These are phyloP conservation scores for Botrytis tulipae DNA, from an alignment of 2,329 filamentous ascomycete species.

Conservation along the genomic window DNA sequence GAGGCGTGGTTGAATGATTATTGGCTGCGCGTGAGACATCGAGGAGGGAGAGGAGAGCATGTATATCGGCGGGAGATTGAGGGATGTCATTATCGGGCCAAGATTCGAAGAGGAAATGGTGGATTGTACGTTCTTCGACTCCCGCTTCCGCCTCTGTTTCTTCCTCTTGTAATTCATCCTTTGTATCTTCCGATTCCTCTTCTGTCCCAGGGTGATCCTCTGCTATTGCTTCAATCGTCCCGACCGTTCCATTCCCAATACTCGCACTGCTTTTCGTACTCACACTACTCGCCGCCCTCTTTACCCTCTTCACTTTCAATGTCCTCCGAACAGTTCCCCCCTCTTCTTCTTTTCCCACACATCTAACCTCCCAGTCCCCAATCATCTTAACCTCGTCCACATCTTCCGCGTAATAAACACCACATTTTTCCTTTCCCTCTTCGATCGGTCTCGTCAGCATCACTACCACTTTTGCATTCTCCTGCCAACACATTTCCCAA, in stretches of 20 bases:
- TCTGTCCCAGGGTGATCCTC: neutral
- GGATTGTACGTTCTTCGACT: slow-evolving; percentile 21
- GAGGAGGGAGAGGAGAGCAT: slow-evolving; percentile 22
- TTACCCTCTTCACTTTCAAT: slow-evolving; percentile 12
- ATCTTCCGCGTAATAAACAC: slow-evolving; percentile 24
- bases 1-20: slow-evolving; percentile 12
- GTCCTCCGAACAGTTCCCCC: slow-evolving; percentile 22
- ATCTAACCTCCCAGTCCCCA: slow-evolving; percentile 22
- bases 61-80: slow-evolving; percentile 21
- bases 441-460: slow-evolving; percentile 27
- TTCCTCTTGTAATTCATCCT: neutral
- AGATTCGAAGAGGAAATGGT: slow-evolving; percentile 26
- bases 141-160: neutral
- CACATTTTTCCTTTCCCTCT: slow-evolving; percentile 24
- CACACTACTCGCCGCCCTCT: neutral
- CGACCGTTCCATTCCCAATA: neutral
- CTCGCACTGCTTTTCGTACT: neutral
- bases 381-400: slow-evolving; percentile 22
- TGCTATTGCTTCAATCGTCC: neutral
- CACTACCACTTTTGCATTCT: slow-evolving; percentile 22
- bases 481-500: slow-evolving; percentile 23
- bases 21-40: slow-evolving; percentile 17
- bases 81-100: slow-evolving; percentile 30
- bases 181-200: neutral
- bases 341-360: slow-evolving; percentile 17